phyloP scores from a whole-genome alignment of 306 rosid genomes.

The Elaeagnus macrophylla region DNA sequence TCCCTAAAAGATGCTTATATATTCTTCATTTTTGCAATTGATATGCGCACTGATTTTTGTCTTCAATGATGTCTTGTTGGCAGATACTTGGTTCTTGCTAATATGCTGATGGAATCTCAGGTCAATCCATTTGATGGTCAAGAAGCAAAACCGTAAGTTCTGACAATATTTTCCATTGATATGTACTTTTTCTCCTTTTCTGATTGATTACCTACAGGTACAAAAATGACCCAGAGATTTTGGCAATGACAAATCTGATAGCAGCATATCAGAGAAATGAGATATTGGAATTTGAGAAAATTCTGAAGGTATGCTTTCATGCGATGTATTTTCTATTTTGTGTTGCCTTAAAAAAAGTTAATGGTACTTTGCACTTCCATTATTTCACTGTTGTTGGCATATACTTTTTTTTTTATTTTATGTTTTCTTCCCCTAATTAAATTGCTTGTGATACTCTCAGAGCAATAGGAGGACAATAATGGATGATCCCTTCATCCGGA shows the following conservation, averaged over 20 bases:
- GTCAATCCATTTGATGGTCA: constrained; percentile 54
- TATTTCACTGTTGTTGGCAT: background rate
- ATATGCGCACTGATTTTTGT: background rate
- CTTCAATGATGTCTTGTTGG: background rate
- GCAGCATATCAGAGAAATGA: constrained; percentile 97
- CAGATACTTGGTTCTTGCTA: constrained; percentile 90
- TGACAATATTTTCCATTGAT: background rate
- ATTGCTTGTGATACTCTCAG: constrained; percentile 13
- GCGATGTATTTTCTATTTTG: background rate
- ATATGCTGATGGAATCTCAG: constrained; percentile 48
- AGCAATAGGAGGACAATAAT: constrained; percentile 84
- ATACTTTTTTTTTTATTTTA: background rate
- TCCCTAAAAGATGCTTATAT: background rate
- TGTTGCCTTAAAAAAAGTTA: too few species aligned
- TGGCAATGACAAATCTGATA: constrained; percentile 96
- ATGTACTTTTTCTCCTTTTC: background rate
- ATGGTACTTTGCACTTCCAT: too few species aligned
- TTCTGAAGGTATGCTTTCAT: constrained; percentile 53
- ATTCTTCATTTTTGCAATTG: too few species aligned
- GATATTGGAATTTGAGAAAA: constrained; percentile 93
- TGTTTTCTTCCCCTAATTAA: background rate
- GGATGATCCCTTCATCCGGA: constrained; percentile 94
- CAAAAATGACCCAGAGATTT: constrained; percentile 95
- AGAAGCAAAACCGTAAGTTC: constrained; percentile 48
- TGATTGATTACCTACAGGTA: constrained; percentile 45